phyloP scores from a whole-genome alignment of 2,329 filamentous ascomycete species.

The Trichophyton rubrum region DNA sequence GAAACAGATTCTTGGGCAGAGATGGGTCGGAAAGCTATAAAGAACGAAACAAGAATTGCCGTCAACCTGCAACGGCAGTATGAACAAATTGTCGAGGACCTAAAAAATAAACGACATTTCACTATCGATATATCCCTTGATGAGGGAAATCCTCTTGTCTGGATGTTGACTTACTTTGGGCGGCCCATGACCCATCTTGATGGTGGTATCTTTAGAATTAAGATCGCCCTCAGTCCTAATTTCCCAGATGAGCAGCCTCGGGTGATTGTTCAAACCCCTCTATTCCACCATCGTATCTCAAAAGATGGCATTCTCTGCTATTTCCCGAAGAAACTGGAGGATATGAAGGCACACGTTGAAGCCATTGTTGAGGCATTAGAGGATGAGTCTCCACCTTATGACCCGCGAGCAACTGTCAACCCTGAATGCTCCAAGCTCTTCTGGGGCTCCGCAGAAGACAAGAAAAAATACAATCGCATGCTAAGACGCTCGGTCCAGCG shows the following conservation, averaged over 20 bases:
- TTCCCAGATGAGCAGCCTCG: conserved; percentile 86
- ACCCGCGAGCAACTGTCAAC: conserved; percentile 77
- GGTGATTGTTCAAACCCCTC: conserved; percentile 62
- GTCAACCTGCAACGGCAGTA: conserved; percentile 74
- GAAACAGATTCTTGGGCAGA: conserved; percentile 61
- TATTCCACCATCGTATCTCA: conserved; percentile 83
- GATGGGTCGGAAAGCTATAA: conserved; percentile 52
- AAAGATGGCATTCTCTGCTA: conserved; percentile 75
- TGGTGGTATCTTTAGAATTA: conserved; percentile 75
- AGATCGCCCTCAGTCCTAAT: conserved; percentile 63
- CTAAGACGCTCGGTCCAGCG: conserved; percentile 61
- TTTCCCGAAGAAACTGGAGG: conserved; percentile 56
- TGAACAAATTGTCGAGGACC: conserved; percentile 64
- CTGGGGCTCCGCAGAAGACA: conserved; percentile 69
- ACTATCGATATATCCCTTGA: conserved; percentile 66
- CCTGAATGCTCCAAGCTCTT: conserved; percentile 74
- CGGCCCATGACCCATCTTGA: conserved; percentile 87
- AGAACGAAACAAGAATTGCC: conserved; percentile 60
- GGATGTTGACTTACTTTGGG: conserved; percentile 81
- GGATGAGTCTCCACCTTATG: conserved; percentile 76
- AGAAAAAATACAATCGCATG: conserved; percentile 71
- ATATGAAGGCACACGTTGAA: conserved; percentile 71
- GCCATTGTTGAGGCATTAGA: conserved; percentile 72
- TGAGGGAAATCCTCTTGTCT: conserved; percentile 76
- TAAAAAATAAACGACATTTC: conserved; percentile 56